Evolutionary conservation across 2,329 filamentous ascomycete genomes (phyloP).

Genomic region (Trichoderma guizhouense): DNA sequence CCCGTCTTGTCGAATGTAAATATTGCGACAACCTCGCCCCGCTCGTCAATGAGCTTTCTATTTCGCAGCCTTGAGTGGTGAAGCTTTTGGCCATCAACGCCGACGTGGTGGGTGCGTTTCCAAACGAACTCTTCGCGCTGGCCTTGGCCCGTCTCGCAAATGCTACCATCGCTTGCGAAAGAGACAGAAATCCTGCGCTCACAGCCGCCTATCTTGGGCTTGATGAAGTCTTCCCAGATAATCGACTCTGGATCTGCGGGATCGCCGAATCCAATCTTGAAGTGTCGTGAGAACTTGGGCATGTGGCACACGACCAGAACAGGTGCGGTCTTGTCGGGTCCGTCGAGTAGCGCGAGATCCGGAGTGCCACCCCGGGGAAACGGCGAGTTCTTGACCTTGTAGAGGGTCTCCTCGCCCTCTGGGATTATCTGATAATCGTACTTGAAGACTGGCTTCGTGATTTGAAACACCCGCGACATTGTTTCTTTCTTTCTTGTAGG

Average conservation of each 20-base stretch:
- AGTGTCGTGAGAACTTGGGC: conserved; percentile 18
- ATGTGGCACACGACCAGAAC: conserved; percentile 21
- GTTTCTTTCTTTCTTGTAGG: background rate
- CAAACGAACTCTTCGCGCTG: conserved; percentile 17
- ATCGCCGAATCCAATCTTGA: conserved; percentile 23
- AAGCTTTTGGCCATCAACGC: conserved; percentile 8
- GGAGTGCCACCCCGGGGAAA: background rate
- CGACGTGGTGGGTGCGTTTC: conserved; percentile 20
- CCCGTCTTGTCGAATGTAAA: conserved; percentile 20
- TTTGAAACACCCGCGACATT: conserved; percentile 6
- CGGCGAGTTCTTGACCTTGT: conserved; percentile 16
- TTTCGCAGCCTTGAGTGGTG: conserved; percentile 10
- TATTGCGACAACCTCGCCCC: conserved; percentile 18
- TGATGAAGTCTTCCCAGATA: conserved; percentile 24
- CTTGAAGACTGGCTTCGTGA: conserved; percentile 6
- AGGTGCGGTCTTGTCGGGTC: conserved; percentile 3
- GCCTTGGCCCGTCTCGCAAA: conserved; percentile 3
- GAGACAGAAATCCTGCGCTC: conserved; percentile 13
- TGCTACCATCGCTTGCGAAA: background rate
- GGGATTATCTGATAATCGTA: conserved; percentile 6
- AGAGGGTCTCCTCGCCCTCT: background rate
- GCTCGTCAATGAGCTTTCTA: conserved; percentile 20
- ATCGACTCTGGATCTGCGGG: conserved; percentile 8
- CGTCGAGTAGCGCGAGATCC: conserved; percentile 21
- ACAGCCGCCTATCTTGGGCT: conserved; percentile 5